Base-by-base conservation (phyloP, 2,329 filamentous ascomycete species). In the Cladosporium halotolerans region DNA sequence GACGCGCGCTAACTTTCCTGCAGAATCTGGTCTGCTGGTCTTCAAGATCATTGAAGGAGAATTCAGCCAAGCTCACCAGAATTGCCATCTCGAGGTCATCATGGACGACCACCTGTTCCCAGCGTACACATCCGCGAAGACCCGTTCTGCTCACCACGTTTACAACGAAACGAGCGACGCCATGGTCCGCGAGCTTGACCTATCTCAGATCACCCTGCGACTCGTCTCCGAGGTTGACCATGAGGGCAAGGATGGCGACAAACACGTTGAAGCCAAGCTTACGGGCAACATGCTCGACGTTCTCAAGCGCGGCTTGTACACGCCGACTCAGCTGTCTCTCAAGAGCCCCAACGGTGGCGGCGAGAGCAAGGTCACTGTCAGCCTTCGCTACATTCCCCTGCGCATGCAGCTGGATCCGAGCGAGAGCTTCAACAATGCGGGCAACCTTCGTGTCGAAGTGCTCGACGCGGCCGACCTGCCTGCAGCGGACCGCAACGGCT, bases 391-490 rank as follows among this genome's bases (percentile, higher is more conserved):
- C 68, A 84, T 99, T 19, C 93, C 93, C 0, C 84, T 97, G 56
- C 84, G 88, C 74, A 99, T 99, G 93, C 77, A 84, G 53, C 85
- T 99, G 45, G 90, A 99, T 65, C 88, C 93, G 0, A 89, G 85
- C 63, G 93, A 99, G 72, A 96, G 90, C 66, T 96, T 99, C 78
- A 97, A 96, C 81, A 99, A 99, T 72, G 95, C 96, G 83, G 93
- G 93, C 55, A 91, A 84, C 55, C 83, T 99, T 18, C 88, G 91
- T 16, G 89, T 99, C n/a, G 90, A 97, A 64, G 80, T 99, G 14
- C 75, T 97, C 36, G 90, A 96, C 69, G 93, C 85, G 14, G 75
- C 81, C 8, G 85, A 96, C 55, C 80, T 99, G n/a, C 93, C 93
- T 7, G 85, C 93, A 1, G 92, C 92, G 28, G 93, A 99, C 66